Evolutionary conservation across 805 yeast genomes (phyloP), one percentile per base, ranked within the genome.

Genomic region (Maudiozyma saulgeensis): DNA sequence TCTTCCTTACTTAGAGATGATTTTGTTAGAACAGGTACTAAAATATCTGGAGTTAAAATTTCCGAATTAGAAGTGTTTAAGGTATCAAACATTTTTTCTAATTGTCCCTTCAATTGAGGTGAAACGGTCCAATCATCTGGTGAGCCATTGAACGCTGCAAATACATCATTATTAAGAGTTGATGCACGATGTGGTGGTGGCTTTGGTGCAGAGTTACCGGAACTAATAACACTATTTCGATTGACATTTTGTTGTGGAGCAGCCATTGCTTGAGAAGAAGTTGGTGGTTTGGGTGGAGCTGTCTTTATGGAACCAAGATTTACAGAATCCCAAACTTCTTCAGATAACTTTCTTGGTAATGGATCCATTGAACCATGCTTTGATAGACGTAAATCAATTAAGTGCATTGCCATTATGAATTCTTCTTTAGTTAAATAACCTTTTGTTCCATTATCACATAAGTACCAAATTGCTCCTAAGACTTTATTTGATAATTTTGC

Each of bases 351-450:
- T 6, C 67, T 53, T 8, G 87, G 83, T 58, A 88, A 71, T 45
- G 80, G 78, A 47, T 75, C 75, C 57, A 86, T 68, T 3, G 78
- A 57, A 31, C 87, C 84, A 59, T 80, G 78, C 60, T 88, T 72
- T 26, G 84, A 71, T 53, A 88, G 79, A 15, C 57, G 49, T 38
- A 64, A 49, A 64, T 91, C 97, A 54, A 93, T 87, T 60, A 93
- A 74, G 67, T 87, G 95, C 98, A 93, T 91, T 8, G 98, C 97
- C 56, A 91, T 77, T 41, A 87, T 78, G 58, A 93, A 93, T 63
- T 87, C 89, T 21, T 81, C 74, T 61, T 81, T 78, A 49, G 77
- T 73, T 58, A 93, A 77, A 49, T 76, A 74, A 6, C 99, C 99
- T 1, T 76, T 67, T 58, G 80, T 81, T 46, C 78, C 76, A 50